phyloP scores from a whole-genome alignment of 352 stramenopile species.

The Globisporangium carolinianum region DNA sequence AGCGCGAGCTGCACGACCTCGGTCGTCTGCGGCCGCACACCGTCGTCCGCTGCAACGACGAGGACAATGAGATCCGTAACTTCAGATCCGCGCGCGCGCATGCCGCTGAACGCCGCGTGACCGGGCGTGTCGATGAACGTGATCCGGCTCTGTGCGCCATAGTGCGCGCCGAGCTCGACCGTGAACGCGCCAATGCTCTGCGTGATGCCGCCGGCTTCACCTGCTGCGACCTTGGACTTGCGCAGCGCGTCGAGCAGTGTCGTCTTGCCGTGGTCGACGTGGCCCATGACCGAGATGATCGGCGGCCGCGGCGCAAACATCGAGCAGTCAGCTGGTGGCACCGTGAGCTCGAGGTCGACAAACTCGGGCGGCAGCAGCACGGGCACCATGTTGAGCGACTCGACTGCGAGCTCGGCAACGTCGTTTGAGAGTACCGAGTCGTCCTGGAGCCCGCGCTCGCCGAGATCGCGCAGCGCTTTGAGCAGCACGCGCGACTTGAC shows the following conservation, averaged over 20 bases:
- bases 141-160: slow-evolving; percentile 53
- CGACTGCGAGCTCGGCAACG: slow-evolving; percentile 74
- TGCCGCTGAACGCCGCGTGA: slow-evolving; percentile 98
- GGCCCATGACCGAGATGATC: slow-evolving; percentile 99
- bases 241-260: slow-evolving; percentile 94
- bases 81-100: slow-evolving; percentile 94
- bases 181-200: slow-evolving; percentile 97
- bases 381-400: slow-evolving; percentile 82
- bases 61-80: slow-evolving; percentile 98
- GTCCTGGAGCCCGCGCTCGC: slow-evolving; percentile 59
- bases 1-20: slow-evolving; percentile 94
- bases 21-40: slow-evolving; percentile 96
- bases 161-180: slow-evolving; percentile 88
- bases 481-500: slow-evolving; percentile 70
- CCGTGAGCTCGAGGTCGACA: slow-evolving; percentile 67
- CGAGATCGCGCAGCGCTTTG: slow-evolving; percentile 51
- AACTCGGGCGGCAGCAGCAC: slow-evolving; percentile 78
- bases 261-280: slow-evolving; percentile 99
- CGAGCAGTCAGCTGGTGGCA: slow-evolving; percentile 54
- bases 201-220: slow-evolving; percentile 99
- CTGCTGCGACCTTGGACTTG: slow-evolving; percentile 89
- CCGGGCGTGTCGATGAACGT: slow-evolving; percentile 99
- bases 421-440: slow-evolving; percentile 69
- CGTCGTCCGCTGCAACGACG: slow-evolving; percentile 98
- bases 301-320: slow-evolving; percentile 70